These are phyloP conservation scores for Aspergillus brunneoviolaceus DNA, from an alignment of 2,329 filamentous ascomycete species.

Conservation along the genomic window DNA sequence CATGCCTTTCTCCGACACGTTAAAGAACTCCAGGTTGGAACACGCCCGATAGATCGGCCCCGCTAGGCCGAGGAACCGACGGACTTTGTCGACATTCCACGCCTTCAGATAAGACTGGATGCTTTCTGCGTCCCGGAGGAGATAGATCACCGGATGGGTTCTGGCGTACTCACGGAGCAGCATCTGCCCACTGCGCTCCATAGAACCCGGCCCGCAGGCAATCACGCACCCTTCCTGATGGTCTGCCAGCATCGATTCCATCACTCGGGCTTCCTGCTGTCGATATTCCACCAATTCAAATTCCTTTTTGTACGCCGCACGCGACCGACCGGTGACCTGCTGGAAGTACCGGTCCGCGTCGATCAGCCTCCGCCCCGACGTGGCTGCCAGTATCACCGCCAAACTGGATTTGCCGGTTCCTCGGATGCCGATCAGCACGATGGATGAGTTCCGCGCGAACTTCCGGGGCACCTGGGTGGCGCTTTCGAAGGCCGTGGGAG, in stretches of 20 bases:
- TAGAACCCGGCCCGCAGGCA: slow-evolving; percentile 67
- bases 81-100: slow-evolving; percentile 56
- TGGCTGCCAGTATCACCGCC: slow-evolving; percentile 71
- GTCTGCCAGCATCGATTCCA: slow-evolving; percentile 60
- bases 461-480: slow-evolving; percentile 29
- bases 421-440: slow-evolving; percentile 70
- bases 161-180: slow-evolving; percentile 62
- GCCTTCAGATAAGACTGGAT: slow-evolving; percentile 63
- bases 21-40: slow-evolving; percentile 76
- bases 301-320: slow-evolving; percentile 62
- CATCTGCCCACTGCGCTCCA: slow-evolving; percentile 63
- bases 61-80: slow-evolving; percentile 55
- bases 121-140: slow-evolving; percentile 64
- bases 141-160: slow-evolving; percentile 68
- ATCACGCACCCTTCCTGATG: slow-evolving; percentile 64
- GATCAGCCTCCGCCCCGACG: slow-evolving; percentile 66
- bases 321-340: slow-evolving; percentile 61
- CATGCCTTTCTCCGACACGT: slow-evolving; percentile 59
- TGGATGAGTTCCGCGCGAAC: slow-evolving; percentile 64
- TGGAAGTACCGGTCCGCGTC: slow-evolving; percentile 70
- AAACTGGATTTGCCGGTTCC: slow-evolving; percentile 75
- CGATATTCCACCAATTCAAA: slow-evolving; percentile 65
- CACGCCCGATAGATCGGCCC: slow-evolving; percentile 60
- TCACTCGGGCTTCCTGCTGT: slow-evolving; percentile 60
- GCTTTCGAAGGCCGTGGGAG: slow-evolving; percentile 28